Evolutionary conservation across 352 stramenopile genomes (phyloP).

Genomic region (Phytophthora agathidicida): DNA sequence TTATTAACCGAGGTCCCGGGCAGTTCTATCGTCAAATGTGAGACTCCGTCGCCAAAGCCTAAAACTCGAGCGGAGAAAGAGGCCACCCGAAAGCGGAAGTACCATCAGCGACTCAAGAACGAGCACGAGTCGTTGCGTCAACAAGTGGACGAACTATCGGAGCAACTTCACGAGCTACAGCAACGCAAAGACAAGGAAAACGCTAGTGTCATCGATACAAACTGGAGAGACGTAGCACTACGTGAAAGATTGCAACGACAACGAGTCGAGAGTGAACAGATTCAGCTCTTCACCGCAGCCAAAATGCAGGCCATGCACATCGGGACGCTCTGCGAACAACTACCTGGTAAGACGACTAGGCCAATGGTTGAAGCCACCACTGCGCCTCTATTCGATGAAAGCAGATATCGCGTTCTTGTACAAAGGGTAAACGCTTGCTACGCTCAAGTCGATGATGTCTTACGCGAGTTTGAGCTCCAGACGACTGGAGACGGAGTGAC

Average conservation of each 20-base stretch:
- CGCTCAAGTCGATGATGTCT: slow-evolving; percentile 5
- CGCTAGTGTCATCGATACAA: background rate
- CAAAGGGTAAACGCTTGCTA: background rate
- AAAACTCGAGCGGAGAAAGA: slow-evolving; percentile 17
- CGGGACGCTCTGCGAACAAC: slow-evolving; percentile 3
- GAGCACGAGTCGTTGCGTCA: slow-evolving; percentile 14
- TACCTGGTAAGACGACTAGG: background rate
- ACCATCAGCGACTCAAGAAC: slow-evolving; percentile 12
- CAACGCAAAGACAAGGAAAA: background rate
- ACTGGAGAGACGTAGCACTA: slow-evolving; percentile 15
- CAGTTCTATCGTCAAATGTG: background rate
- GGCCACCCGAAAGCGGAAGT: slow-evolving; percentile 16
- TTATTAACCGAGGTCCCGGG: background rate
- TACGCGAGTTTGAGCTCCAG: background rate
- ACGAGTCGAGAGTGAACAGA: slow-evolving; percentile 10
- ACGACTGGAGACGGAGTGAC: slow-evolving; percentile 3
- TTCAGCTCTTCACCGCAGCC: slow-evolving; percentile 7
- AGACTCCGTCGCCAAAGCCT: background rate
- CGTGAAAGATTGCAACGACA: slow-evolving; percentile 8
- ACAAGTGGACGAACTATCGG: slow-evolving; percentile 4
- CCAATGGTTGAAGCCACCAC: background rate
- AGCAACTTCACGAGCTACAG: slow-evolving; percentile 4
- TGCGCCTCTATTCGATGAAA: slow-evolving; percentile 2
- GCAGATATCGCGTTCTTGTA: background rate
- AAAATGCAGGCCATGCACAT: slow-evolving; percentile 21